Percentiles rank a stretch among this genome's conserved stretches.
Conservation (phyloP, 192 early-diverging fungal genomes). For the Coemansia sp. region DNA sequence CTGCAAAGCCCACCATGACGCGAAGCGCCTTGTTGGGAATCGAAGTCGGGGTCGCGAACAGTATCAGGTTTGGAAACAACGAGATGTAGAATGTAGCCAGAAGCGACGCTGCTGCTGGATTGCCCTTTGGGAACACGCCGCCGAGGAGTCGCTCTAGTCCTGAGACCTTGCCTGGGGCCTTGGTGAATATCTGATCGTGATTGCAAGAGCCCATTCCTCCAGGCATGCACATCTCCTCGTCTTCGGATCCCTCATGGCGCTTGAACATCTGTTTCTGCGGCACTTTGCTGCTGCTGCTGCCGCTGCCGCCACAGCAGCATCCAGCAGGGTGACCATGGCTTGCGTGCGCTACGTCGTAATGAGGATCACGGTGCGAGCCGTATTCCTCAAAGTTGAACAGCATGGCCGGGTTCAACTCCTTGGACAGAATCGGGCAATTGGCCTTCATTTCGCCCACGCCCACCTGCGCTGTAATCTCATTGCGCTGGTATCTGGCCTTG, state of each 20-base stretch:
- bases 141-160: conserved; percentile 45
- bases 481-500: conserved; percentile 32
- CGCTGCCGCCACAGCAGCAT: conserved; percentile 15
- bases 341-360: conserved; percentile 34
- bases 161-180: conserved; percentile 1
- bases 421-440: conserved; percentile 50
- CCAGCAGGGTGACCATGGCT: conserved; percentile 32
- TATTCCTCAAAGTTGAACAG: conserved; percentile 51
- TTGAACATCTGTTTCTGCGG: conserved; percentile 29
- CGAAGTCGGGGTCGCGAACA: conserved; percentile 73
- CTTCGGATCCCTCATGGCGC: conserved; percentile 19
- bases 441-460: conserved; percentile 45
- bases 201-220: conserved; percentile 15
- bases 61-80: conserved; percentile 72
- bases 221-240: conserved; percentile 24
- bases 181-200: conserved; percentile 13
- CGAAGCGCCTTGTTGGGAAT: conserved; percentile 54
- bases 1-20: conserved; percentile 78
- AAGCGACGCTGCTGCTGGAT: conserved; percentile 52
- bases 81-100: conserved; percentile 78
- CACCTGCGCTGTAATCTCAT: conserved; percentile 22
- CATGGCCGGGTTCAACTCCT: conserved; percentile 51
- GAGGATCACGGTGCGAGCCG: conserved; percentile 26
- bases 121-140: conserved; percentile 45
- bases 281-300: neutral